Percentiles rank a stretch among this genome's conserved stretches.
Conservation (phyloP, 257 asterid species). For the Coffea eugenioides region DNA sequence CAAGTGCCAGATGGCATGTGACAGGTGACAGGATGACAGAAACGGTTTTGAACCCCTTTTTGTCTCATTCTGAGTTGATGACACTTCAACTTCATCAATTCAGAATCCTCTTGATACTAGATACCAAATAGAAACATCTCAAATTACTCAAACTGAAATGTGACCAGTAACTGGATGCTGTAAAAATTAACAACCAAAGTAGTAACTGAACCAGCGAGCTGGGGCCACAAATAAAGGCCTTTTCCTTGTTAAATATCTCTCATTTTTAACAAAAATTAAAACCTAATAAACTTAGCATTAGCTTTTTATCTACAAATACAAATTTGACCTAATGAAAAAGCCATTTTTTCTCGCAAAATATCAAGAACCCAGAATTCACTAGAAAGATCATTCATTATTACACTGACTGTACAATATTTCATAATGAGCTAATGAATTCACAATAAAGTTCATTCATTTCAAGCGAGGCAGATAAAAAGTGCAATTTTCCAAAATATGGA, state of each 20-base stretch:
- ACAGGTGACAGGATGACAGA: neutral
- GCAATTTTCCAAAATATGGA: neutral
- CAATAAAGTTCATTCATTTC: neutral
- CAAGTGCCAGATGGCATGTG: too few relatives aligned
- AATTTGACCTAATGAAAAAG: too few relatives aligned
- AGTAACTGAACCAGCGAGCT: neutral
- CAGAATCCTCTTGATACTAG: neutral
- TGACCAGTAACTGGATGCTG: neutral
- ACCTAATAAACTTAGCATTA: too few relatives aligned
- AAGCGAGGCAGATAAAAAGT: neutral
- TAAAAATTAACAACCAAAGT: neutral
- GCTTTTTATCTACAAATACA: too few relatives aligned
- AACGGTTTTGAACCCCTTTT: neutral
- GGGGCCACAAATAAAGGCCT: neutral
- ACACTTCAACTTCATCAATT: neutral
- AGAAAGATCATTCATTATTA: neutral
- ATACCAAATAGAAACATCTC: neutral
- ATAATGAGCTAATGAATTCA: neutral
- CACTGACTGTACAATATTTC: too few relatives aligned
- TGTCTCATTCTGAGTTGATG: neutral
- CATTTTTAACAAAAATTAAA: neutral
- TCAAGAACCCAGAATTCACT: neutral
- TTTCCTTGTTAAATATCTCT: neutral
- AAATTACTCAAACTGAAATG: neutral
- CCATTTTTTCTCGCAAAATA: neutral